Conservation (phyloP, 176 grass and related monocot species). For the Paspalum vaginatum region DNA sequence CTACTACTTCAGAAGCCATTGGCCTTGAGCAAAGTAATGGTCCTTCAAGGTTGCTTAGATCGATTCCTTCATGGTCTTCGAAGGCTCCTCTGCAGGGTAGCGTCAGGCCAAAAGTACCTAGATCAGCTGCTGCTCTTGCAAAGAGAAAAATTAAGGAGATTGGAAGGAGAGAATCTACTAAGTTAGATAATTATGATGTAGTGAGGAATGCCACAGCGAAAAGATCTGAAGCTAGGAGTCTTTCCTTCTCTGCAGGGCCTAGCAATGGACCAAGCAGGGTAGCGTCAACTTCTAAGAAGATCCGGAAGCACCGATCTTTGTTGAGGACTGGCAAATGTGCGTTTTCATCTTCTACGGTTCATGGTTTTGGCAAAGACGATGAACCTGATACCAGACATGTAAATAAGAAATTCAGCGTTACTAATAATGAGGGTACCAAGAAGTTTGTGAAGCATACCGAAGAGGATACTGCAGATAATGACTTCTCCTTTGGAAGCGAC, state of each 20-base stretch:
- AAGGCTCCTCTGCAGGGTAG: slow-evolving; percentile 36
- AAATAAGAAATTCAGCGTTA: slow-evolving; percentile 48
- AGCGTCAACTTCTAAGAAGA: slow-evolving; percentile 52
- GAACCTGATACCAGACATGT: slow-evolving; percentile 41
- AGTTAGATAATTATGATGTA: slow-evolving; percentile 49
- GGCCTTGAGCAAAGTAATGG: slow-evolving; percentile 37
- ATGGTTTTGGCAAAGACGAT: slow-evolving; percentile 41
- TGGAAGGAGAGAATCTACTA: slow-evolving; percentile 45
- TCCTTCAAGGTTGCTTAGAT: slow-evolving; percentile 43
- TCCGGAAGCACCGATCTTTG: slow-evolving; percentile 65
- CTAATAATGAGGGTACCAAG: slow-evolving; percentile 18
- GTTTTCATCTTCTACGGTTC: slow-evolving; percentile 44
- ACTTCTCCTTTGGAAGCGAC: slow-evolving; percentile 47
- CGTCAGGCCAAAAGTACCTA: slow-evolving; percentile 60
- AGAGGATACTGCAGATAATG: slow-evolving; percentile 52
- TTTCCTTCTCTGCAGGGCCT: slow-evolving; percentile 37
- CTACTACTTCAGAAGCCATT: slow-evolving; percentile 39
- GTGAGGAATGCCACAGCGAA: slow-evolving; percentile 25
- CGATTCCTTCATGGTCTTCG: slow-evolving; percentile 39
- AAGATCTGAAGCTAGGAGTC: slow-evolving; percentile 35
- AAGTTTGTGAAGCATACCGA: slow-evolving; percentile 46
- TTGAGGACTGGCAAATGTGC: slow-evolving; percentile 56
- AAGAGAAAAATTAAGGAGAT: slow-evolving; percentile 58
- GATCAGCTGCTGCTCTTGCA: slow-evolving; percentile 54
- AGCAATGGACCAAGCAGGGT: slow-evolving; percentile 36